Evolutionary conservation across 108 stramenopile genomes (phyloP), one percentile per base, ranked within the genome.

Genomic region (Mayamaea pseudoterrestris): DNA sequence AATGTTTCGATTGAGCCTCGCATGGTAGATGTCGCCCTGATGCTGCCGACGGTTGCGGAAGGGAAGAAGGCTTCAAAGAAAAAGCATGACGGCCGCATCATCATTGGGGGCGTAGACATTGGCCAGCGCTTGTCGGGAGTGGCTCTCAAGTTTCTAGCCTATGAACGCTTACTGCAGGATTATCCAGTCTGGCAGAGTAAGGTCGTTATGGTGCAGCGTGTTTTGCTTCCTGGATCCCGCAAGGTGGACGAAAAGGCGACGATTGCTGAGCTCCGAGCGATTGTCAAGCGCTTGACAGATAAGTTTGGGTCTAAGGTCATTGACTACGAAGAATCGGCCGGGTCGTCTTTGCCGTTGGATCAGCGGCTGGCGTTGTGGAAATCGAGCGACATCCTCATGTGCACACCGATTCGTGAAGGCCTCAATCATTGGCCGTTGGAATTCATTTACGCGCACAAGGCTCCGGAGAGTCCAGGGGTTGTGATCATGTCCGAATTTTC

Each of bases 1-100:
- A 97, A 99, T 60, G 97, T 99, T n/a, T 83, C 80, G 30, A 87
- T 98, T 50, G 99, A 99, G 69, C 74, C 90, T 14, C 69, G 77
- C 12, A 63, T 83, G 55, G 63, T 94, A 23, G 81, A 85, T 63
- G 76, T 55, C 14, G 68, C 68, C n/a, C 41, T 78, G 25, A 47
- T 53, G 39, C 61, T 85, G 28, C 83, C 89, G 7, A 59, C 59
- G 26, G 86, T 93, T 20, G 44, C 64, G 23, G 56, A 58, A 14
- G 72, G 64, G 25, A 65, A 68, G 14, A 61, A 55, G 21, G 56
- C 58, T 1, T 55, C 94, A 35, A 53, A 68, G 37, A 35, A 63
- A 14, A 85, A 78, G 57, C 85, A 92, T 58, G 49, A 55, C 9
- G 76, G 76, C 22, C 89, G 89, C 27, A 62, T 63, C 1, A 74